Conservation (phyloP, 179 eudicot genomes). For the Amaranthus tricolor region DNA sequence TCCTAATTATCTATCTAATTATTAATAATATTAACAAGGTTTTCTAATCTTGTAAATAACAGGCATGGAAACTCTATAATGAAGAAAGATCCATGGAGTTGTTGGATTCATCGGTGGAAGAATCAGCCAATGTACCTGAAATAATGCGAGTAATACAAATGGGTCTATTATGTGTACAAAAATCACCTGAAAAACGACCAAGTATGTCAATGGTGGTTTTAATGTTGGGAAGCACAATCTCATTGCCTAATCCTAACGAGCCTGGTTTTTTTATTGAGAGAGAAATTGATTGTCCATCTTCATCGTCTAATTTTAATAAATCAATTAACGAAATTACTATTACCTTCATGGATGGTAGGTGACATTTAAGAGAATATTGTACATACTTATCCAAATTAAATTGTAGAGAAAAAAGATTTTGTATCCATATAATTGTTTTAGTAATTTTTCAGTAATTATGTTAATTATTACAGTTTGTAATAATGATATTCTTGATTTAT, state of each 20-base stretch:
- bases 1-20: no score
- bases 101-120: conserved; percentile 16
- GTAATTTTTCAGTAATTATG: no score
- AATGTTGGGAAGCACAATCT: conserved; percentile 26
- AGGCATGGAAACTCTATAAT: conserved; percentile 45
- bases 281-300: neutral
- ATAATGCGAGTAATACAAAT: conserved; percentile 33
- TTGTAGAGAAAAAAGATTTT: no score
- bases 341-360: conserved; percentile 7
- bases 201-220: conserved; percentile 34
- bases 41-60: neutral
- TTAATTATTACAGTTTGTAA: no score
- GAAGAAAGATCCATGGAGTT: conserved; percentile 31
- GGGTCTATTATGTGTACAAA: conserved; percentile 44
- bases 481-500: no score
- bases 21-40: no score
- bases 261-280: conserved; percentile 38
- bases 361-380: neutral
- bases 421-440: no score
- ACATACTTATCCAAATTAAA: no score
- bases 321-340: conserved; percentile 6
- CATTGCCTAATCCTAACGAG: conserved; percentile 29
- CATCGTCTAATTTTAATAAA: conserved; percentile 5
- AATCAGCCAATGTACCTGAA: conserved; percentile 7
- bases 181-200: conserved; percentile 38